Base-by-base conservation (phyloP, 1,139 yeast genomes). In the Meyerozyma guilliermondii region DNA sequence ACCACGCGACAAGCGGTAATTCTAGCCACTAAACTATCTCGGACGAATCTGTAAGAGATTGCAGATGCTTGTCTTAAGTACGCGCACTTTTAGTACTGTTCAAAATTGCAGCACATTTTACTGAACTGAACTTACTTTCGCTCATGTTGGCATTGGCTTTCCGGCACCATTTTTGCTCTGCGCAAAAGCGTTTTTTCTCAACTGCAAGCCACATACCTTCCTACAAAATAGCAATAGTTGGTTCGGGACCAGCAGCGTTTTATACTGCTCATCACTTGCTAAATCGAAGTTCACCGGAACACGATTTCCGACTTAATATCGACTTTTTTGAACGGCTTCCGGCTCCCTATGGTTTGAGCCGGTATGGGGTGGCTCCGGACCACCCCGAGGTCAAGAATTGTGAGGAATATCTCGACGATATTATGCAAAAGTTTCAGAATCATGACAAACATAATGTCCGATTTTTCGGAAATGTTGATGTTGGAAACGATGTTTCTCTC, bases 341-440 rank as follows among this genome's bases (percentile, higher is more conserved):
- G 0, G 82, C 91, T 3, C 98, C 98, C 0, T 92, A 77, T 64
- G 99, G 99, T 0, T 69, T 92, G 31, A 82, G 92, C 39, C 65
- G 99, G 36, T 91, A 80, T 58, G 99, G 99, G 1, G 98, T 92
- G n/a, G 98, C 98, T 0, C 99, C 99, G 1, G 99, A 92, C 63
- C 98, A 92, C 61, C 96, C 97, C 0, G 98, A 92, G 56, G 98
- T 92, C 31, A 92, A 92, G 60, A 82, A 81, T 48, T 85, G 94
- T 55, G 89, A 88, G 59, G 94, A 86, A 20, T 83, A 89, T 43
- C 82, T 94, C 58, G 74, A 74, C 6, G 80, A 81, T 45, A 75
- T 85, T 24, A 84, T 84, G 56, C 49, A 55, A 22, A 67, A 54
- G 26, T 55, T 44, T 35, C 45, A 22, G 37, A 37, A 35, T n/a